Evolutionary conservation across 805 yeast genomes (phyloP).

Genomic region (Zygosaccharomyces kombuchaensis): DNA sequence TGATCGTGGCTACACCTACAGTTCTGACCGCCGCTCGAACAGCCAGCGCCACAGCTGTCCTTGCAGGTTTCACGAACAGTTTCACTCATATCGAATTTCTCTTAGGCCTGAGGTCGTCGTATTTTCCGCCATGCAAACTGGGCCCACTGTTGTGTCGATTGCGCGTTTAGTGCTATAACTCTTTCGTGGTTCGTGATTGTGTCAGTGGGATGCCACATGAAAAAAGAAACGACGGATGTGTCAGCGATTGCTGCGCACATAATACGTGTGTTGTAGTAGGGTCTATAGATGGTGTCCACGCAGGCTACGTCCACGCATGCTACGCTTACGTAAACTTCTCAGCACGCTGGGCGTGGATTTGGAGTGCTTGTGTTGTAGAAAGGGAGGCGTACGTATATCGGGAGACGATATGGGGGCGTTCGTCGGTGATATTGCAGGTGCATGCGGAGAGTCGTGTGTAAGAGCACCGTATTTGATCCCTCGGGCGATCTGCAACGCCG

Average conservation of each 20-base stretch:
- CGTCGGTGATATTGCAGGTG: neutral
- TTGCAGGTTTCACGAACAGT: conserved; percentile 5
- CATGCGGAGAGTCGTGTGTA: neutral
- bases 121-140: neutral
- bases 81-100: conserved; percentile 1
- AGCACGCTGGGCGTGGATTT: neutral
- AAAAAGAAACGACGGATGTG: neutral
- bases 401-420: neutral
- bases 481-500: conserved; percentile 1
- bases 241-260: neutral
- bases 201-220: no score
- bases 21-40: conserved; percentile 1
- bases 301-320: neutral
- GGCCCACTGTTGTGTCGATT: neutral
- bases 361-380: neutral
- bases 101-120: no score
- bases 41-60: conserved; percentile 3
- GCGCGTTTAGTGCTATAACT: neutral
- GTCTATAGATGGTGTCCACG: neutral
- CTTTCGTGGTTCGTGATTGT: neutral
- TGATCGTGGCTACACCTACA: conserved; percentile 8
- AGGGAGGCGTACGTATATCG: conserved; percentile 1
- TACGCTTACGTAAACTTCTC: neutral
- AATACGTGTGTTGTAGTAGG: neutral
- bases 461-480: neutral